Percentiles rank a stretch among this genome's conserved stretches.
Conservation (phyloP, 176 grass and related monocot species). For the Lolium multiflorum region DNA sequence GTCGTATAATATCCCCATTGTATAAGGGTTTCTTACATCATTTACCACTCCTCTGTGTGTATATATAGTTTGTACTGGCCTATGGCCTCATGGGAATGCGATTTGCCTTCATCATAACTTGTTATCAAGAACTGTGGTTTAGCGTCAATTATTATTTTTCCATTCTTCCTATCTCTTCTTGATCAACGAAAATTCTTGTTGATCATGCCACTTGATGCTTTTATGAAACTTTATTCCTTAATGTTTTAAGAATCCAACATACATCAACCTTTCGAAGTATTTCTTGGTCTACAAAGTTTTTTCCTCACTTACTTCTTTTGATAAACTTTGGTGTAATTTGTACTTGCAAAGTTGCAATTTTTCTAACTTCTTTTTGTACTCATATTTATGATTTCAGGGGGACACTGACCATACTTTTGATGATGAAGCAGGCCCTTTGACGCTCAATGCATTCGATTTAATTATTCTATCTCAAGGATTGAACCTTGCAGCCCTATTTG, state of each 20-base stretch:
- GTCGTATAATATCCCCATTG: neutral
- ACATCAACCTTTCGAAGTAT: neutral
- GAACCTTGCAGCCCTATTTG: constrained; percentile 90
- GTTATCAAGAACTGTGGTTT: neutral
- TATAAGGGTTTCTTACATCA: constrained; percentile 4
- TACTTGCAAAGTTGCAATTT: neutral
- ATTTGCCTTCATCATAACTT: neutral
- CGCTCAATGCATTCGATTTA: constrained; percentile 97
- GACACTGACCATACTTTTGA: constrained; percentile 59
- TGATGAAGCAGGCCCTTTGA: constrained; percentile 77
- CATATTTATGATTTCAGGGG: constrained; percentile 58
- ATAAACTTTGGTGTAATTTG: neutral
- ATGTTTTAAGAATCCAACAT: neutral
- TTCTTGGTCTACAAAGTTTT: neutral
- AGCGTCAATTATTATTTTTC: neutral
- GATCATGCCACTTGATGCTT: neutral
- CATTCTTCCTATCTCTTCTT: neutral
- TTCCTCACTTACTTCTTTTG: neutral
- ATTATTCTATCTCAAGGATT: constrained; percentile 93
- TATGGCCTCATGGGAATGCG: constrained; percentile 13
- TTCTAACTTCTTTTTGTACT: constrained; percentile 17
- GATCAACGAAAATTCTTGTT: constrained; percentile 1
- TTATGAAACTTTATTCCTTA: neutral
- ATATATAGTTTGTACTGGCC: neutral
- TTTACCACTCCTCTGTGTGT: neutral